Evolutionary conservation across 352 stramenopile species (phyloP), one percentile per base, ranked within the genome.

Genomic region (Thraustochytrium sp.): DNA sequence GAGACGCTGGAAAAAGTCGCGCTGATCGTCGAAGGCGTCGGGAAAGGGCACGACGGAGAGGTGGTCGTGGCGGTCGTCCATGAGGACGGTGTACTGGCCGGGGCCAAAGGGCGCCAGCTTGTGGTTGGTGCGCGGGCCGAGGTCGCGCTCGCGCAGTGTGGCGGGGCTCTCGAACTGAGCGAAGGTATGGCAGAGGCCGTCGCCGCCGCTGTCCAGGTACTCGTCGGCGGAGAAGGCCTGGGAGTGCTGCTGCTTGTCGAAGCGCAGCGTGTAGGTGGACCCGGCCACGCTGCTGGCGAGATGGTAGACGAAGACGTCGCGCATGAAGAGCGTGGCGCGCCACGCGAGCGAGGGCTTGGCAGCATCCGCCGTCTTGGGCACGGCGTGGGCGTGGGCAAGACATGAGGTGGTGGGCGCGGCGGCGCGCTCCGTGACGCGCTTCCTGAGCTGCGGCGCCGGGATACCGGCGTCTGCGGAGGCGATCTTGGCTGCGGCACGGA

Each of bases 11-110:
- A 84, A 84, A 59, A 84, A 84, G 1, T 75, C 36, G 38, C 42
- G 38, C 44, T 84, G 75, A 16, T 83, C 34, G 21, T 23, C 18
- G 8, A 21, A 34, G 75, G 16, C 23, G 42, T 84, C 75, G 13
- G 75, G 75, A 37, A 84, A 83, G 9, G 75, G 75, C 23, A 84
- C 75, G 16, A 84, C 49, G 11, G 40, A 68, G 84, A 75, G 84
- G 38, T 84, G 75, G 44, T 84, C 42, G 42, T 84, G 55, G 42
- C 31, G 37, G n/a, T 84, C 75, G n/a, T 40, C 38, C 34, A 76
- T 40, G 34, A 83, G 55, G 9, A 80, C 75, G 31, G 54, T 84
- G 40, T 76, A 84, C 44, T 84, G 55, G 3, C 55, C 55, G 21
- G 61, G 55, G 0, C 31, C 29, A 13, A 75, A 75, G 55, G 21